Conservation (phyloP, 2,329 filamentous ascomycete genomes). For the Phoma sp. region DNA sequence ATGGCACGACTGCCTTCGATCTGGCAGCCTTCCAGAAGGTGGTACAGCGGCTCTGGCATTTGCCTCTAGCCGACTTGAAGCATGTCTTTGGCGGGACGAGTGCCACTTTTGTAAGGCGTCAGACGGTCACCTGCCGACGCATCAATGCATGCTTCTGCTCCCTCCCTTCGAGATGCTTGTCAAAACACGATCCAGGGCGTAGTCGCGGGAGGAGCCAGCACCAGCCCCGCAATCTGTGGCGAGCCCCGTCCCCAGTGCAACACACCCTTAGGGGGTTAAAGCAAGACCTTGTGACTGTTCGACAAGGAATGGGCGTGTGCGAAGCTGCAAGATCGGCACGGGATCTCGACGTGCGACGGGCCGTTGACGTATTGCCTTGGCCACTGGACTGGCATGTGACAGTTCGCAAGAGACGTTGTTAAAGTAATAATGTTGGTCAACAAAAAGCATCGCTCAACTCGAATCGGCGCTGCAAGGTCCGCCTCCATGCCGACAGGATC, state of each 20-base stretch:
- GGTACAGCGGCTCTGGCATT: not conserved
- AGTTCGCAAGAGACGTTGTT: constrained; percentile 11
- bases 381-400: constrained; percentile 44
- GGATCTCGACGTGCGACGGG: constrained; percentile 37
- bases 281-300: constrained; percentile 3
- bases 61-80: not conserved
- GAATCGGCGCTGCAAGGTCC: constrained; percentile 20
- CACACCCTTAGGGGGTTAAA: constrained; percentile 6
- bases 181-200: not conserved
- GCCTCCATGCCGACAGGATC: constrained; percentile 20
- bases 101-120: constrained; percentile 3
- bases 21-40: constrained; percentile 9
- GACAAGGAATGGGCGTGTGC: constrained; percentile 13
- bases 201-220: constrained; percentile 5
- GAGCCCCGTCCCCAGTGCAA: not conserved
- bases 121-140: not conserved
- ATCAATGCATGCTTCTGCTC: constrained; percentile 5
- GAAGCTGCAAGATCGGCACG: constrained; percentile 29
- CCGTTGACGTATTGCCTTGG: constrained; percentile 35
- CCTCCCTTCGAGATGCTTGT: not conserved
- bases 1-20: not conserved
- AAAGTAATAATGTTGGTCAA: not conserved
- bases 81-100: constrained; percentile 7
- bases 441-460: constrained; percentile 7
- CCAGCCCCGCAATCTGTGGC: constrained; percentile 9